Evolutionary conservation across 2,329 filamentous ascomycete species (phyloP).

Genomic region (Neocatenulostroma microsporum): DNA sequence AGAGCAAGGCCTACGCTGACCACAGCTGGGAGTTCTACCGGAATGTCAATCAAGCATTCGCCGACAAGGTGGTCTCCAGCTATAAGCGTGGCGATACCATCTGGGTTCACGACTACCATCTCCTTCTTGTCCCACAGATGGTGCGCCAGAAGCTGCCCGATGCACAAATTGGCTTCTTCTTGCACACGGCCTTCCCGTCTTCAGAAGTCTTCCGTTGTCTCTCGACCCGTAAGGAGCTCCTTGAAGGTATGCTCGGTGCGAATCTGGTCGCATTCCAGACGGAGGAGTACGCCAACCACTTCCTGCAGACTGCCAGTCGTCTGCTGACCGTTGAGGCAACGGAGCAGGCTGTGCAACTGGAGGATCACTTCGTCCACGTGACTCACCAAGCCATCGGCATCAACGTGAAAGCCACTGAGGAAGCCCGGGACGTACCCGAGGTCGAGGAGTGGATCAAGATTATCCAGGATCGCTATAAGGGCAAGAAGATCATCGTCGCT

Average conservation of each 20-base stretch:
- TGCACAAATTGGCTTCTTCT: slow-evolving; percentile 91
- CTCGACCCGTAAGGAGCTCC: slow-evolving; percentile 73
- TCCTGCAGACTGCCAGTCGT: slow-evolving; percentile 90
- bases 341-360: slow-evolving; percentile 77
- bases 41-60: slow-evolving; percentile 86
- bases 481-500: slow-evolving; percentile 84
- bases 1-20: slow-evolving; percentile 96
- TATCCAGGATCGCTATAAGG: slow-evolving; percentile 75
- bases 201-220: slow-evolving; percentile 94
- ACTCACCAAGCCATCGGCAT: slow-evolving; percentile 82
- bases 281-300: slow-evolving; percentile 85
- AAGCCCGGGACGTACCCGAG: slow-evolving; percentile 54
- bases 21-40: slow-evolving; percentile 82
- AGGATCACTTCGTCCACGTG: slow-evolving; percentile 89
- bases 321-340: slow-evolving; percentile 85
- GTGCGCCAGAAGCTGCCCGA: slow-evolving; percentile 83
- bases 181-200: slow-evolving; percentile 91
- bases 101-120: slow-evolving; percentile 94
- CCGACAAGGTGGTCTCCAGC: slow-evolving; percentile 78
- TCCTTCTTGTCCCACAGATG: slow-evolving; percentile 82
- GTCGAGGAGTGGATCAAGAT: slow-evolving; percentile 72
- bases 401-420: slow-evolving; percentile 63
- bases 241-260: slow-evolving; percentile 87
- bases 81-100: slow-evolving; percentile 91
- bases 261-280: slow-evolving; percentile 93